A percentile compares a stretch with the other conserved stretches of the same genome.
phyloP scores from a whole-genome alignment of 345 rosid species.

The Boechera retrofracta region DNA sequence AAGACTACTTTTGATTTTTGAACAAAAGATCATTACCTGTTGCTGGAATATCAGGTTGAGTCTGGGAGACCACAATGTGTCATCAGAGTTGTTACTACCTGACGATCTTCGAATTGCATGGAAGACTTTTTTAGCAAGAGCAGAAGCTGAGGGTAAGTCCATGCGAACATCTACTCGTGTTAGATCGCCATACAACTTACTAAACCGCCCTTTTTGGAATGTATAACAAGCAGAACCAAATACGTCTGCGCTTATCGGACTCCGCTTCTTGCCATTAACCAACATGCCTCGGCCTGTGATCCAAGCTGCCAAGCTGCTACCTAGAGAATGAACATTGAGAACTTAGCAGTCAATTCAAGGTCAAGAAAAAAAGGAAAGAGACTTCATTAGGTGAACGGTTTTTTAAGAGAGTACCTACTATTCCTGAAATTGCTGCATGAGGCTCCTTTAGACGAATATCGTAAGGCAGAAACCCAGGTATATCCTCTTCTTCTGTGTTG shows the following conservation, averaged over 20 bases:
- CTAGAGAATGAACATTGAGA: constrained; percentile 43
- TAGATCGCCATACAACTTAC: constrained; percentile 66
- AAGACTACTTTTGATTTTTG: neutral
- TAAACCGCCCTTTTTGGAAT: constrained; percentile 71
- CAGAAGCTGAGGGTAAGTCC: constrained; percentile 68
- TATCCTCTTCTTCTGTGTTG: constrained; percentile 54
- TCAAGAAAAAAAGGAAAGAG: constrained; percentile 11
- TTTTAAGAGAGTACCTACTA: constrained; percentile 56
- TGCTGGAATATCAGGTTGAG: constrained; percentile 79
- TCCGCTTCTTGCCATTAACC: constrained; percentile 50
- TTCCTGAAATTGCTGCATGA: constrained; percentile 73
- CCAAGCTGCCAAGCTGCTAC: constrained; percentile 70
- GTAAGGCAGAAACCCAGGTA: constrained; percentile 52
- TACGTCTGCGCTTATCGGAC: constrained; percentile 63
- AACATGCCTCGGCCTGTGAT: constrained; percentile 52
- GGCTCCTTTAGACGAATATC: constrained; percentile 74
- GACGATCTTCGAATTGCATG: constrained; percentile 53
- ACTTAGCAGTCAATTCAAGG: neutral
- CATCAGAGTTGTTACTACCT: constrained; percentile 41
- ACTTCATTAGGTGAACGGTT: neutral
- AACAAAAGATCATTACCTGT: constrained; percentile 58
- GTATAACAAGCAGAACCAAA: constrained; percentile 84
- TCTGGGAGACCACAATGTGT: constrained; percentile 62
- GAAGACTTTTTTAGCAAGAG: constrained; percentile 56
- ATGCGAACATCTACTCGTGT: constrained; percentile 82